Percentiles rank a stretch among this genome's conserved stretches.
Evolutionary conservation across 164 flowering plant genomes (phyloP).

Genomic region (Echeveria elegans): DNA sequence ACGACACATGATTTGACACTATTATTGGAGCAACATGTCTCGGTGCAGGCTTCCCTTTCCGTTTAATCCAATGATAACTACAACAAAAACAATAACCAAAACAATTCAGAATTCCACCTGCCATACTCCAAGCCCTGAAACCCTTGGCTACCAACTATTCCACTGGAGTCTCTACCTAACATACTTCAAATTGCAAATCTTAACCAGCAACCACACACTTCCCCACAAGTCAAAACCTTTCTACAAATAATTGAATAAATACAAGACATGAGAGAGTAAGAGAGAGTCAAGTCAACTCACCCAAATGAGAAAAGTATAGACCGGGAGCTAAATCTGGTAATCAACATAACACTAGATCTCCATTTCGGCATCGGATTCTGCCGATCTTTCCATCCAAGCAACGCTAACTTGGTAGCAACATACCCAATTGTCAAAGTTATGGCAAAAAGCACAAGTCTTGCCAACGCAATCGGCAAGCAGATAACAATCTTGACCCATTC

Average conservation of each 20-base stretch:
- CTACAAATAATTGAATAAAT: background rate
- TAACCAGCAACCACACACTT: background rate
- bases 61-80: conserved; percentile 92
- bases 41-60: conserved; percentile 74
- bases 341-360: conserved; percentile 70
- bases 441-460: conserved; percentile 58
- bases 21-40: conserved; percentile 84
- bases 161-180: background rate
- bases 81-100: conserved; percentile 9
- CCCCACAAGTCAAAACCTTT: background rate
- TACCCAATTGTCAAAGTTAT: conserved; percentile 45
- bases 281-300: conserved; percentile 26
- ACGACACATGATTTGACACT: conserved; percentile 92
- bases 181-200: background rate
- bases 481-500: conserved; percentile 72
- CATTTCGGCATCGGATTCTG: conserved; percentile 84
- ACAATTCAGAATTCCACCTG: background rate
- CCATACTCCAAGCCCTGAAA: background rate
- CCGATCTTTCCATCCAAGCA: conserved; percentile 76
- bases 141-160: background rate
- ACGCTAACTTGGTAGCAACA: conserved; percentile 58
- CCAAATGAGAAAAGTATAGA: conserved; percentile 81
- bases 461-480: conserved; percentile 52
- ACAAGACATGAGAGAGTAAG: too few relatives aligned
- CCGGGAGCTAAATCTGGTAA: conserved; percentile 59